Percentiles rank a stretch among this genome's conserved stretches.
Evolutionary conservation across 352 stramenopile genomes (phyloP).

Genomic region (Pythium aquatile): DNA sequence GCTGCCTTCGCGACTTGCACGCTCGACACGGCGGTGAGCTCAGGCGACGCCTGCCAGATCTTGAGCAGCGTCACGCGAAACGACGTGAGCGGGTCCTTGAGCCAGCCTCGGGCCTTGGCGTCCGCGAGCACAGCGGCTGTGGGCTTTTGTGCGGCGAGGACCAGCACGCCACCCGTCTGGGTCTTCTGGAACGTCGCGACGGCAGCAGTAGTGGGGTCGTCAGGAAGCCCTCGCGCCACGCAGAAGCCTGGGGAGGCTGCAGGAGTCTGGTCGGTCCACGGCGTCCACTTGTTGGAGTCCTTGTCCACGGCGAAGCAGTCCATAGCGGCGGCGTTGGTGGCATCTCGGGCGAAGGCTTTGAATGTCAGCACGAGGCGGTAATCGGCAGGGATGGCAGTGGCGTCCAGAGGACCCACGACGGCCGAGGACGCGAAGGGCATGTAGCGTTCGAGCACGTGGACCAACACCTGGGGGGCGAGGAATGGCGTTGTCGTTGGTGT

Average conservation of each 20-base stretch:
- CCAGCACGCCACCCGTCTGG: background rate
- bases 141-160: conserved; percentile 2
- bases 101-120: conserved; percentile 12
- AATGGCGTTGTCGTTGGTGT: background rate
- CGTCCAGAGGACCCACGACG: background rate
- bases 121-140: background rate
- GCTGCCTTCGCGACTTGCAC: conserved; percentile 2
- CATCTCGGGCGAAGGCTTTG: conserved; percentile 1
- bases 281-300: conserved; percentile 4
- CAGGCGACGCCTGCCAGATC: conserved; percentile 3
- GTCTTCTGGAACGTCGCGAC: conserved; percentile 9
- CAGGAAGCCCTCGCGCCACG: background rate
- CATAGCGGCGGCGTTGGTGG: conserved; percentile 7
- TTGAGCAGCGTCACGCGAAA: conserved; percentile 5
- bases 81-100: background rate
- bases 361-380: conserved; percentile 22
- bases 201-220: conserved; percentile 3
- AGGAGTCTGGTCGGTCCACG: background rate
- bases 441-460: conserved; percentile 21
- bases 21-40: conserved; percentile 4
- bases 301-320: conserved; percentile 12
- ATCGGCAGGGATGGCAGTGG: no score
- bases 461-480: background rate
- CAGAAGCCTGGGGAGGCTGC: conserved; percentile 1
- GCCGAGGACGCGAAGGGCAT: conserved; percentile 10